Conservation (phyloP, 192 early-diverging fungal genomes). For the Linnemannia schmuckeri region DNA sequence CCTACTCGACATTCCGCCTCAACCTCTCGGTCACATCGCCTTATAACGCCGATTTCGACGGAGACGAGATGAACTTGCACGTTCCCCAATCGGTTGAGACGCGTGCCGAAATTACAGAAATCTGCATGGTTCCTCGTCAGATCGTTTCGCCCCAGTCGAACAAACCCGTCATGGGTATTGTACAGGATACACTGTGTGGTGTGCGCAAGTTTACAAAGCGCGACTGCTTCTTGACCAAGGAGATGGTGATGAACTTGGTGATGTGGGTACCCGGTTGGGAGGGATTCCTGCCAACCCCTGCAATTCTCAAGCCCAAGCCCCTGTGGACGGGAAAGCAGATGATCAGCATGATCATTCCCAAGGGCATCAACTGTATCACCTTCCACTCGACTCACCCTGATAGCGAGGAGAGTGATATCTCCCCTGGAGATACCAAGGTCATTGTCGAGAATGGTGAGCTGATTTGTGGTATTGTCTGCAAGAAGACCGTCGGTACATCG, state of each 20-base stretch:
- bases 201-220: conserved; percentile 96
- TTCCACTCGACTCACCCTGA: conserved; percentile 86
- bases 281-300: conserved; percentile 91
- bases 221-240: conserved; percentile 88
- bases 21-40: conserved; percentile 98
- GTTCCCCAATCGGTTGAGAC: conserved; percentile 98
- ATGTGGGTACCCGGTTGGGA: conserved; percentile 98
- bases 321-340: conserved; percentile 99
- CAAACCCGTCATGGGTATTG: conserved; percentile 99
- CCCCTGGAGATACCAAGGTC: conserved; percentile 92
- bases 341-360: conserved; percentile 90
- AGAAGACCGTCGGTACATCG: conserved; percentile 92
- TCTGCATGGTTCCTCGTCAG: conserved; percentile 98
- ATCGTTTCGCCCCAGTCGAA: conserved; percentile 98
- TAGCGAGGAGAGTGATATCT: conserved; percentile 79
- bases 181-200: conserved; percentile 98
- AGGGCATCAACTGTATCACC: conserved; percentile 91
- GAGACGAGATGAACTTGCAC: conserved; percentile 99
- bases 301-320: conserved; percentile 95
- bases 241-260: conserved; percentile 96
- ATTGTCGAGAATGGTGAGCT: conserved; percentile 93
- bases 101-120: conserved; percentile 93
- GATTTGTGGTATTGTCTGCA: conserved; percentile 94
- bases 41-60: conserved; percentile 99
- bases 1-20: conserved; percentile 98